phyloP scores from a whole-genome alignment of 2,329 filamentous ascomycete genomes.

The Cladobotryum protrusum region DNA sequence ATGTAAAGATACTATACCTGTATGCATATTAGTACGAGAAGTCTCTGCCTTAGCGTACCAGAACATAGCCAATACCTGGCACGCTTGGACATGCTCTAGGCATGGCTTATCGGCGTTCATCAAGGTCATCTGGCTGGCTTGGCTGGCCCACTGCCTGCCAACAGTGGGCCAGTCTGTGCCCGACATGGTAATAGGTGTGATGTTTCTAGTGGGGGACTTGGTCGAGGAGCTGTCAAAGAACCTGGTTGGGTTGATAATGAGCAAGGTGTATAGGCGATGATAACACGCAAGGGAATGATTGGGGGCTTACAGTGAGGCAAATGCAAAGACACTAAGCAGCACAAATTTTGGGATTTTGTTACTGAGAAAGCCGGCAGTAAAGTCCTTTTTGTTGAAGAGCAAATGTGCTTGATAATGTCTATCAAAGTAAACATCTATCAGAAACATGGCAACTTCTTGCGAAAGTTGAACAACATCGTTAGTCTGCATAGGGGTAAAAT shows the following conservation, averaged over 20 bases:
- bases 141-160: neutral
- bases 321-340: neutral
- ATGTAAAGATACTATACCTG: neutral
- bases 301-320: neutral
- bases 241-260: neutral
- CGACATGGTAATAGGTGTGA: neutral
- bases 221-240: neutral
- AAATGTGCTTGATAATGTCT: neutral
- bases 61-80: neutral
- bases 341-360: neutral
- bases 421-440: neutral
- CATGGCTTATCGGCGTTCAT: neutral
- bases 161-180: neutral
- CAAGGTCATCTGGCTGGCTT: neutral
- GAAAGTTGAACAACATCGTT: neutral
- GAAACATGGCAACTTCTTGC: neutral
- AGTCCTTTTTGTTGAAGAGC: neutral
- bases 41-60: neutral
- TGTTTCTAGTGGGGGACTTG: neutral
- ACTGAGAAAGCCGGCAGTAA: neutral
- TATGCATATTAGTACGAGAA: neutral
- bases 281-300: neutral
- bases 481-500: neutral
- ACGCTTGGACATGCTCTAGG: neutral
- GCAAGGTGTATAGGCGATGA: neutral